Evolutionary conservation across 805 yeast species (phyloP).

Genomic region (Candida sonorensis): DNA sequence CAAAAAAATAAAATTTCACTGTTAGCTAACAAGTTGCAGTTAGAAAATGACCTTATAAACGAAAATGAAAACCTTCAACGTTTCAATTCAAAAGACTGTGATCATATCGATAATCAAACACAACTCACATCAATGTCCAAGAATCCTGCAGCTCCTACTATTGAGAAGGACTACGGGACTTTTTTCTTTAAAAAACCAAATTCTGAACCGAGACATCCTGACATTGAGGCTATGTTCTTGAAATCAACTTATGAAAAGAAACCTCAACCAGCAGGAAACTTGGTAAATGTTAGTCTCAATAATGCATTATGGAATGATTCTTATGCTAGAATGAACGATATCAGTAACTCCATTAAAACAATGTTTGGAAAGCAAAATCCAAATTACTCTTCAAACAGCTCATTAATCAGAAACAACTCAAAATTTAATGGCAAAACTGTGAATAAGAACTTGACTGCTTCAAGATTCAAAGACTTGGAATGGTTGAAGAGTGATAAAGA

Average conservation of each 20-base stretch:
- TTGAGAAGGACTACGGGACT: slow-evolving; percentile 22
- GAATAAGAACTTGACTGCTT: no score
- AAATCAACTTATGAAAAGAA: slow-evolving; percentile 12
- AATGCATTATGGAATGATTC: slow-evolving; percentile 2
- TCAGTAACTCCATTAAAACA: slow-evolving; percentile 7
- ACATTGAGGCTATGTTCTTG: slow-evolving; percentile 15
- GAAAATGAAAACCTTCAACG: slow-evolving; percentile 1
- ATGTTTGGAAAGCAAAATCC: no score
- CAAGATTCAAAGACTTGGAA: slow-evolving; percentile 24
- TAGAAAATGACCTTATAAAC: slow-evolving; percentile 2
- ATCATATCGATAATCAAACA: no score
- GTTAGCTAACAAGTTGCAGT: slow-evolving; percentile 11
- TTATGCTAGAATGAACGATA: slow-evolving; percentile 5
- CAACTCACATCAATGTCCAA: no score
- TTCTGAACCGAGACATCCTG: slow-evolving; percentile 3
- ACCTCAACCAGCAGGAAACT: no score
- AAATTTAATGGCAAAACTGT: no score
- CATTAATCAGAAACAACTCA: no score
- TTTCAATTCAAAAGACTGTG: no score
- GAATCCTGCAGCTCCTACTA: no score
- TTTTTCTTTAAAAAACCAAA: slow-evolving; percentile 13
- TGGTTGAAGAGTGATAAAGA: slow-evolving; percentile 26
- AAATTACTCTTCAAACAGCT: no score
- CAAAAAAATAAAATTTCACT: slow-evolving; percentile 8
- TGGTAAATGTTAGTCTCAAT: slow-evolving; percentile 1